phyloP scores from a whole-genome alignment of 306 rosid species.

The Geum urbanum region DNA sequence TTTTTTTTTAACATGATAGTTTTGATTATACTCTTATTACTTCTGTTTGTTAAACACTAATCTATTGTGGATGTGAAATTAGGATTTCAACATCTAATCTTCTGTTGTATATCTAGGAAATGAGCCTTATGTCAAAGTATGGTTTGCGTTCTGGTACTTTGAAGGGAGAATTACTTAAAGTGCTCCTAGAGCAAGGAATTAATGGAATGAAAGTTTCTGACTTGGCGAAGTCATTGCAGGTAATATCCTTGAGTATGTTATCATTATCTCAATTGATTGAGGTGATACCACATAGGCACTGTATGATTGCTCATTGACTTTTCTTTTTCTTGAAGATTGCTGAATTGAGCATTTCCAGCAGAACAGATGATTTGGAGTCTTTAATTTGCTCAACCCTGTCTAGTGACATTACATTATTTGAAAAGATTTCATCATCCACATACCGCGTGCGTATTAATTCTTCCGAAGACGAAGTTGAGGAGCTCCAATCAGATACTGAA shows the following conservation, averaged over 20 bases:
- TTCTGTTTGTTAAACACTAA: background rate
- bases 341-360: slow-evolving; percentile 60
- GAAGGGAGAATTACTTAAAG: slow-evolving; percentile 74
- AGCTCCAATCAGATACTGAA: slow-evolving; percentile 68
- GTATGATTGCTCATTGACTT: slow-evolving; percentile 20
- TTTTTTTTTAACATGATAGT: background rate
- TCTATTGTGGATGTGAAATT: background rate
- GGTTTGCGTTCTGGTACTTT: slow-evolving; percentile 71
- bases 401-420: slow-evolving; percentile 89
- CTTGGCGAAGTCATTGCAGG: slow-evolving; percentile 61
- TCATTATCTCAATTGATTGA: background rate
- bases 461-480: slow-evolving; percentile 51
- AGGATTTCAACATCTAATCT: slow-evolving; percentile 20
- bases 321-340: slow-evolving; percentile 54
- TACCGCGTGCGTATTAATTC: slow-evolving; percentile 72
- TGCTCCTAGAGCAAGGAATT: slow-evolving; percentile 69
- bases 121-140: slow-evolving; percentile 58
- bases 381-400: slow-evolving; percentile 70
- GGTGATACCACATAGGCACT: background rate
- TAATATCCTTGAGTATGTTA: slow-evolving; percentile 27
- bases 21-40: slow-evolving; percentile 18
- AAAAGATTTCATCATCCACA: slow-evolving; percentile 84
- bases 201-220: slow-evolving; percentile 78
- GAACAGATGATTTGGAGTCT: slow-evolving; percentile 66
- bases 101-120: slow-evolving; percentile 48